Conservation (phyloP, 768 basidiomycete species). For the Kwoniella botswanensis region DNA sequence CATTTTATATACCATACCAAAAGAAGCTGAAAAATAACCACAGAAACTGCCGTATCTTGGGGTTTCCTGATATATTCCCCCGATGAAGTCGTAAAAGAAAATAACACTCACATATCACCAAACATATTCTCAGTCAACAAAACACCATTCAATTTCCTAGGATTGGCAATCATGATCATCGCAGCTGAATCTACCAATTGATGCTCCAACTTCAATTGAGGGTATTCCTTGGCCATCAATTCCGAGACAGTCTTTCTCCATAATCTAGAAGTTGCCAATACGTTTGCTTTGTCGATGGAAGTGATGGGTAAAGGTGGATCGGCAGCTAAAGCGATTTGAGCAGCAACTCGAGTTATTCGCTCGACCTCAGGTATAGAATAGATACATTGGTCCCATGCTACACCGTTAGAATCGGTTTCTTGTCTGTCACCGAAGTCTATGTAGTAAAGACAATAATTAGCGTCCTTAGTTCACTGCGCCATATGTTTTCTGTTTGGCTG, state of each 20-base stretch:
- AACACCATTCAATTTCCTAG: constrained; percentile 91
- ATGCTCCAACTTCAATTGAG: constrained; percentile 84
- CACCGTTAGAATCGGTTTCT: constrained; percentile 72
- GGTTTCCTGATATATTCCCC: too few species aligned
- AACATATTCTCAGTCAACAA: constrained; percentile 95
- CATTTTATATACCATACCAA: constrained; percentile 14
- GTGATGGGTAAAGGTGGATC: constrained; percentile 87
- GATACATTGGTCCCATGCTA: constrained; percentile 89
- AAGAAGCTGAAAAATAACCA: too few species aligned
- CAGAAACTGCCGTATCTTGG: too few species aligned
- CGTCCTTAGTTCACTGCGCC: not conserved
- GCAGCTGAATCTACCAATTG: constrained; percentile 93
- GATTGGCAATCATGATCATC: constrained; percentile 90
- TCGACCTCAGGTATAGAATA: constrained; percentile 91
- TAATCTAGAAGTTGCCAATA: constrained; percentile 88
- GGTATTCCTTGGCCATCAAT: constrained; percentile 81
- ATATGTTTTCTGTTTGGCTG: not conserved
- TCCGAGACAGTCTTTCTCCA: constrained; percentile 94
- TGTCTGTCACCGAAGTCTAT: constrained; percentile 87
- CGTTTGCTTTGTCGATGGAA: constrained; percentile 98
- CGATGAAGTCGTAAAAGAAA: not conserved
- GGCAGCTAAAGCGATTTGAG: constrained; percentile 80
- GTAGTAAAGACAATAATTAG: not conserved
- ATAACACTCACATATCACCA: constrained; percentile 83
- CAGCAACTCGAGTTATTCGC: constrained; percentile 93